Percentiles rank a stretch among this genome's conserved stretches.
Evolutionary conservation across 1,284 basidiomycete species (phyloP).

Genomic region (Takashimella tepidaria): DNA sequence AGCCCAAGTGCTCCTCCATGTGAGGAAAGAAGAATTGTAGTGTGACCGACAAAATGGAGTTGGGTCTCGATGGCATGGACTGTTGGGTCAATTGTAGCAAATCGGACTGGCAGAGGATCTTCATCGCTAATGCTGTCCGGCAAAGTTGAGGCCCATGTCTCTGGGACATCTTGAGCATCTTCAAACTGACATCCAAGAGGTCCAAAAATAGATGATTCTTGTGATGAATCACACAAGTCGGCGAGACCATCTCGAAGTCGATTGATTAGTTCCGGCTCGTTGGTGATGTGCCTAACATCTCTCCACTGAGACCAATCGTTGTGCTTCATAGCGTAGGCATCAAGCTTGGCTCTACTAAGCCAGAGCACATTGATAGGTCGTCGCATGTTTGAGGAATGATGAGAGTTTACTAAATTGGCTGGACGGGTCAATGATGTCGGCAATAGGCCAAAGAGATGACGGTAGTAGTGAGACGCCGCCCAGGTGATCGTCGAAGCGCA

Average conservation of each 20-base stretch:
- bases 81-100: conserved; percentile 35
- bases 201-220: conserved; percentile 4
- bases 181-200: conserved; percentile 23
- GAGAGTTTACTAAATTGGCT: neutral
- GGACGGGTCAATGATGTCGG: conserved; percentile 16
- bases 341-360: conserved; percentile 36
- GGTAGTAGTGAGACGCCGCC: conserved; percentile 42
- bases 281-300: conserved; percentile 32
- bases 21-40: conserved; percentile 30
- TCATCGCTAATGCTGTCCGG: neutral
- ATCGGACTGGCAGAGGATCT: conserved; percentile 20
- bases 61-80: conserved; percentile 41
- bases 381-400: conserved; percentile 4
- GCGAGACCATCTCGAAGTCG: conserved; percentile 19
- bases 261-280: conserved; percentile 32
- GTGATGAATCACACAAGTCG: conserved; percentile 15
- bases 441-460: conserved; percentile 38
- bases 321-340: conserved; percentile 25
- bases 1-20: conserved; percentile 43
- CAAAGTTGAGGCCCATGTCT: conserved; percentile 21
- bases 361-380: conserved; percentile 39
- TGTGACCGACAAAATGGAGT: conserved; percentile 37
- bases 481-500: conserved; percentile 41
- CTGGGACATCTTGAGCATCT: conserved; percentile 29
- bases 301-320: conserved; percentile 38